A percentile compares a stretch with the other conserved stretches of the same genome.
phyloP scores from a whole-genome alignment of 2,329 filamentous ascomycete genomes.

The Exophiala viscosa region DNA sequence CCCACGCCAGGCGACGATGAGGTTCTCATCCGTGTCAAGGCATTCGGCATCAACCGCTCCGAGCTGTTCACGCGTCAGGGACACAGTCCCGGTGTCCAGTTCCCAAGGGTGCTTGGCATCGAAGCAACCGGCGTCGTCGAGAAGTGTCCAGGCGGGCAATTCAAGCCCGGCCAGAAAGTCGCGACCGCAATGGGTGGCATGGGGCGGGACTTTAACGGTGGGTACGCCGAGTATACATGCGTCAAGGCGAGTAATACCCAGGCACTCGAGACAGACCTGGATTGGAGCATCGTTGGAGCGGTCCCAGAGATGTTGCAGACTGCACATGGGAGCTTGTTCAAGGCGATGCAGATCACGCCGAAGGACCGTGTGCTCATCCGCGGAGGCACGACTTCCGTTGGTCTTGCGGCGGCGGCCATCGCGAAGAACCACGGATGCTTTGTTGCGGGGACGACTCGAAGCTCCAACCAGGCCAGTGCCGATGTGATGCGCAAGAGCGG shows the following conservation, averaged over 20 bases:
- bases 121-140: slow-evolving; percentile 45
- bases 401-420: slow-evolving; percentile 46
- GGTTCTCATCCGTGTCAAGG: slow-evolving; percentile 43
- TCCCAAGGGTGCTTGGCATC: slow-evolving; percentile 47
- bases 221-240: slow-evolving; percentile 49
- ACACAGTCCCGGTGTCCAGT: slow-evolving; percentile 38
- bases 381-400: slow-evolving; percentile 49
- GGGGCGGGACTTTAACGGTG: slow-evolving; percentile 46
- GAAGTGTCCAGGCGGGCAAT: slow-evolving; percentile 33
- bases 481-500: slow-evolving; percentile 39
- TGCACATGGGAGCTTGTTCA: slow-evolving; percentile 45
- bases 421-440: slow-evolving; percentile 41
- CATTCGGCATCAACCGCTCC: slow-evolving; percentile 47
- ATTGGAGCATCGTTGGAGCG: slow-evolving; percentile 45
- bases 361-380: slow-evolving; percentile 47
- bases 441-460: slow-evolving; percentile 42
- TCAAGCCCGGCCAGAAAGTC: slow-evolving; percentile 41
- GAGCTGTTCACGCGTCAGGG: slow-evolving; percentile 49
- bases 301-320: slow-evolving; percentile 53
- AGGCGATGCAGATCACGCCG: slow-evolving; percentile 36
- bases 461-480: slow-evolving; percentile 31
- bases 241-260: slow-evolving; percentile 43
- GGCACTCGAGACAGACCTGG: slow-evolving; percentile 32
- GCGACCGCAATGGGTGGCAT: slow-evolving; percentile 51
- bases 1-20: slow-evolving; percentile 38